Base-by-base conservation (phyloP, 1,139 yeast genomes). In the Taphrina pruni region DNA sequence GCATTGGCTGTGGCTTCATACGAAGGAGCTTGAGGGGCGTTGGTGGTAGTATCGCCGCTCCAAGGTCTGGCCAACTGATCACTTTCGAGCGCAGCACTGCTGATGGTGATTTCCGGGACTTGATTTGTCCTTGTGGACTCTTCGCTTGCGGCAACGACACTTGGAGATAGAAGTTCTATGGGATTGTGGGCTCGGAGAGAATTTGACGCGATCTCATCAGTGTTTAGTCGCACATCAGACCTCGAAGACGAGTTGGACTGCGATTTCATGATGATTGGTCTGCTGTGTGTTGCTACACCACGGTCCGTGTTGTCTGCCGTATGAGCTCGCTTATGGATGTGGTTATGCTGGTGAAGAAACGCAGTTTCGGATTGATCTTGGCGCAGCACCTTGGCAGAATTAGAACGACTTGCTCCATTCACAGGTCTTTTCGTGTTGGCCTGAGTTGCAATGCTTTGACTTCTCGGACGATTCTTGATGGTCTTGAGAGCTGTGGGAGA, bases 101-200 rank as follows among this genome's bases (percentile, higher is more conserved):
- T 54, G 46, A 64, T 45, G 17, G 46, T 36, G 8, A 60, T 39
- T 11, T 35, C 54, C 9, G 67, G 67, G 4, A 54, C 39, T 12
- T 38, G 17, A 11, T 21, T n/a, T 48, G 65, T 36, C 20, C 14
- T 14, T 14, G 50, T 20, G 9, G 43, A 11, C 39, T 36, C 51
- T 38, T 39, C 43, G 32, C 51, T 45, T 17, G 32, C 56, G 32
- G 45, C 56, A 9, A 54, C 11, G 9, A 17, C 52, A 39, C 38
- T 48, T 17, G 67, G 61, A 7, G 51, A 43, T 7, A 64, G 56
- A 6, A 64, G 43, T 21, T 64, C 67, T 20, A 64, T 64, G 5
- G 67, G 61, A 35, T 64, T 32, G 4, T 64, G 67, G 12, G 35
- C 35, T 20, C 67, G 67, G 2, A 64, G 55, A 12, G 67, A 64